These are phyloP conservation scores for Yamadazyma tumulicola DNA, from an alignment of 805 yeast genomes.

Conservation along the genomic window DNA sequence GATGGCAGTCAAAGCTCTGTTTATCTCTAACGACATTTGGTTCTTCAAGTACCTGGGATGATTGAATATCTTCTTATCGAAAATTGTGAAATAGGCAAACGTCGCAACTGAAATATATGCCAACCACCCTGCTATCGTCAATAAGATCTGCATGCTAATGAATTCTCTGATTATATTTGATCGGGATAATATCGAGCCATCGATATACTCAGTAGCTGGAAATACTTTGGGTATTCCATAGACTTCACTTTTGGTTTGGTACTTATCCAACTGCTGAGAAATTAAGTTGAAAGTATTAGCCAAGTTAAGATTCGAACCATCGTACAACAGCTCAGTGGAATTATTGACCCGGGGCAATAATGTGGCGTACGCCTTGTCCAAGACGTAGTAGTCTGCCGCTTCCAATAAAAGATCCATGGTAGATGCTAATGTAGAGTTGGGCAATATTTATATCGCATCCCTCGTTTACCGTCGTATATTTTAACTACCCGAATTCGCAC, in stretches of 20 bases:
- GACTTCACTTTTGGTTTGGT: slow-evolving; percentile 37
- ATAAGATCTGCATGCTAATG: slow-evolving; percentile 61
- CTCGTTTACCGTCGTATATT: slow-evolving; percentile 1
- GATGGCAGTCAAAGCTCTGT: slow-evolving; percentile 74
- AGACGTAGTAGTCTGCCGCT: slow-evolving; percentile 62
- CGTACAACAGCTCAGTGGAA: slow-evolving; percentile 8
- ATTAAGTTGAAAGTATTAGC: slow-evolving; percentile 9
- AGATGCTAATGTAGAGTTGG: background rate
- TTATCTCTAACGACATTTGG: slow-evolving; percentile 82
- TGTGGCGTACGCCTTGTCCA: slow-evolving; percentile 74
- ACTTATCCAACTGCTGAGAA: slow-evolving; percentile 14
- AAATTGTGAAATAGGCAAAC: slow-evolving; percentile 71
- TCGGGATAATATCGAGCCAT: slow-evolving; percentile 69
- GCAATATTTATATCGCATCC: background rate
- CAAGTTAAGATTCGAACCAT: slow-evolving; percentile 2
- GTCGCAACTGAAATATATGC: slow-evolving; percentile 74
- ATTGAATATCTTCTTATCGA: slow-evolving; percentile 85
- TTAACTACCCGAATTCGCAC: background rate
- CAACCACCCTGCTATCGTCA: slow-evolving; percentile 83
- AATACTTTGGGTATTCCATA: slow-evolving; percentile 64
- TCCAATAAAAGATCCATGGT: slow-evolving; percentile 91
- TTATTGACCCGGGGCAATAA: slow-evolving; percentile 34
- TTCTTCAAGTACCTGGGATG: slow-evolving; percentile 95
- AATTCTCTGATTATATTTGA: slow-evolving; percentile 69
- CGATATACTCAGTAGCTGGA: slow-evolving; percentile 52